A percentile compares a stretch with the other conserved stretches of the same genome.
phyloP scores from a whole-genome alignment of 2,329 filamentous ascomycete genomes.

The Aureobasidium sp. region DNA sequence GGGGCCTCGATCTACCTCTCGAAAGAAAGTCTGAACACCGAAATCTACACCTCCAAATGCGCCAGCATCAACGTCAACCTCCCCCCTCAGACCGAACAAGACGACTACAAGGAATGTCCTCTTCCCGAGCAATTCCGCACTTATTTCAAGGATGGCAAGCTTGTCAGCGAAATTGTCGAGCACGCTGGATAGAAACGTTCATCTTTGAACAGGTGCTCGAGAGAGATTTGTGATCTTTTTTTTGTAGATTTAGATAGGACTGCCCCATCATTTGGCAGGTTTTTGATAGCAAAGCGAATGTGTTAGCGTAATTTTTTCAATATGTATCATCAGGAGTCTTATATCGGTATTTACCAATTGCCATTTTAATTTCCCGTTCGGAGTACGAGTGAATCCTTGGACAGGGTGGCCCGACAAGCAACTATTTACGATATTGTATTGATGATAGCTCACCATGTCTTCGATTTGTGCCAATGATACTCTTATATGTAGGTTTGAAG shows the following conservation, averaged over 20 bases:
- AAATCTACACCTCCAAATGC: conserved; percentile 86
- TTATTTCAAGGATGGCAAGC: conserved; percentile 66
- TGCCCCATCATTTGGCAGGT: neutral
- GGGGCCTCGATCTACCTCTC: conserved; percentile 81
- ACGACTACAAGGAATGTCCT: conserved; percentile 80
- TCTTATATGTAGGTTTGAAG: too few relatives aligned
- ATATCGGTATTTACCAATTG: too few relatives aligned
- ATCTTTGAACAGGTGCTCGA: neutral
- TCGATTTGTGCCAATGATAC: too few relatives aligned
- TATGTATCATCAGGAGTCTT: neutral
- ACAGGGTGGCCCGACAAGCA: neutral
- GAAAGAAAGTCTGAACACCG: conserved; percentile 68
- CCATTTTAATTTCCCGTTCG: too few relatives aligned
- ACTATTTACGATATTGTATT: neutral
- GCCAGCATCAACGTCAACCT: conserved; percentile 82
- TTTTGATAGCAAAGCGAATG: neutral
- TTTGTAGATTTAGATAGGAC: conserved; percentile 12
- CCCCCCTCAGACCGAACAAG: conserved; percentile 59
- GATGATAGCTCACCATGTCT: neutral
- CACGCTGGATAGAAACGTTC: conserved; percentile 62
- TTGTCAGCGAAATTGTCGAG: conserved; percentile 92
- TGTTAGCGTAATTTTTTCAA: neutral
- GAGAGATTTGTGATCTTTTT: neutral
- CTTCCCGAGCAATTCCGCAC: conserved; percentile 85
- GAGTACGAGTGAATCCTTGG: too few relatives aligned